Percentiles rank a stretch among this genome's conserved stretches.
Conservation (phyloP, 495 filamentous ascomycete species). For the Gamarada debralockiae region DNA sequence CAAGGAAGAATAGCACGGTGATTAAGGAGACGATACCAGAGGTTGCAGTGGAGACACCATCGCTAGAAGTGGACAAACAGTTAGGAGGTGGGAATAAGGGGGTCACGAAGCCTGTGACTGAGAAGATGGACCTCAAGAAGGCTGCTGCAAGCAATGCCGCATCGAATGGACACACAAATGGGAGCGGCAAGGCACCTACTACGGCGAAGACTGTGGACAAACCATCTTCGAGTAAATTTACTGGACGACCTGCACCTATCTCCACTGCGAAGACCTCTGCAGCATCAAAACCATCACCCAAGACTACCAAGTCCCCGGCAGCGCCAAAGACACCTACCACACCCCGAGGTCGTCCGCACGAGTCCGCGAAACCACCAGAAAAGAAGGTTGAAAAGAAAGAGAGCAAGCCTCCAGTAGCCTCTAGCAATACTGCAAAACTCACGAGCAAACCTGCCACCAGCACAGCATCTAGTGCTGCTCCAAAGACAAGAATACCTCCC, state of each 20-base stretch:
- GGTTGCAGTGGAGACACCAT: conserved; percentile 15
- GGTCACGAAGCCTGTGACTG: conserved; percentile 1
- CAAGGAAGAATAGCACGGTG: conserved; percentile 11
- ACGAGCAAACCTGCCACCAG: conserved; percentile 25
- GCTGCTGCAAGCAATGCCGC: not conserved
- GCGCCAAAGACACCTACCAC: conserved; percentile 23
- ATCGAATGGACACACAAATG: conserved; percentile 19
- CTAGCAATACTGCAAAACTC: conserved; percentile 18
- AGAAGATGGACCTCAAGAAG: conserved; percentile 14
- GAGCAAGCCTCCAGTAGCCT: conserved; percentile 9
- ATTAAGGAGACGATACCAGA: conserved; percentile 21
- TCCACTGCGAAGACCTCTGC: conserved; percentile 33
- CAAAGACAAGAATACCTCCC: conserved; percentile 34
- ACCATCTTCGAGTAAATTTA: conserved; percentile 28
- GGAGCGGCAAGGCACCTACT: conserved; percentile 20
- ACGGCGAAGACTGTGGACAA: conserved; percentile 23
- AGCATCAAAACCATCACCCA: conserved; percentile 29
- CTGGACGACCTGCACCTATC: conserved; percentile 39
- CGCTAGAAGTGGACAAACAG: conserved; percentile 21
- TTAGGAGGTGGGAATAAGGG: not conserved
- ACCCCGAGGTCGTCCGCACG: conserved; percentile 10
- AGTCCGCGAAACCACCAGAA: conserved; percentile 6
- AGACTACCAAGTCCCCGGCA: conserved; percentile 22
- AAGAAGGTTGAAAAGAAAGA: conserved; percentile 10
- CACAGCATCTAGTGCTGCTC: conserved; percentile 24